A percentile compares a stretch with the other conserved stretches of the same genome.
Conservation (phyloP, 2,329 filamentous ascomycete genomes). For the Exophiala mesophila region DNA sequence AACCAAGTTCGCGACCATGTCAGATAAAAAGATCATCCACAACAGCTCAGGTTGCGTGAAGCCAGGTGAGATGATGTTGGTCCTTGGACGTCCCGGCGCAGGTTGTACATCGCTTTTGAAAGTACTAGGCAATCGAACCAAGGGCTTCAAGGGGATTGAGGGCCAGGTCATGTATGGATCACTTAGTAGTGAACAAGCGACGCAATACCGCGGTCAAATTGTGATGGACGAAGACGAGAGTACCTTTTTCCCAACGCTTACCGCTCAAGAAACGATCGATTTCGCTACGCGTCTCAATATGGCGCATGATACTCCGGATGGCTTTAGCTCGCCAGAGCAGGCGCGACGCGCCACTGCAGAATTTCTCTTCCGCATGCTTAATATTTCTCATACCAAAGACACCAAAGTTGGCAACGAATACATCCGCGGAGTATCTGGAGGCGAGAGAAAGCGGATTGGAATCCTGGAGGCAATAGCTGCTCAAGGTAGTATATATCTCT, state of each 20-base stretch:
- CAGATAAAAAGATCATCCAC: background rate
- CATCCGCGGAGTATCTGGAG: conserved; percentile 51
- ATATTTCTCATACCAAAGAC: conserved; percentile 47
- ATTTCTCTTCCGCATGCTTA: conserved; percentile 46
- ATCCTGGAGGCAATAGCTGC: conserved; percentile 41
- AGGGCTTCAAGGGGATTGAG: conserved; percentile 4
- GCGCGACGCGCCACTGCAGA: conserved; percentile 23
- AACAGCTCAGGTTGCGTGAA: conserved; percentile 1
- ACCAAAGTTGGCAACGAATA: conserved; percentile 45
- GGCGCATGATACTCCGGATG: background rate
- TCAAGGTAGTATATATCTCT: conserved; percentile 21
- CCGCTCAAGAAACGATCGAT: background rate
- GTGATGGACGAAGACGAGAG: background rate
- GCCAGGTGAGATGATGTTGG: conserved; percentile 43
- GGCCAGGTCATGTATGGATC: background rate
- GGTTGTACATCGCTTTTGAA: conserved; percentile 53
- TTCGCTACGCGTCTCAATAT: background rate
- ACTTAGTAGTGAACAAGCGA: background rate
- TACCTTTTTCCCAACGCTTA: background rate
- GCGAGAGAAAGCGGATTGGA: conserved; percentile 50
- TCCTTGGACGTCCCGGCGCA: conserved; percentile 45
- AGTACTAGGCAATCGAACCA: conserved; percentile 43
- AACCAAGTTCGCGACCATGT: background rate
- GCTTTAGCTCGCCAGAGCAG: conserved; percentile 35
- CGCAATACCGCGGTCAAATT: background rate